Evolutionary conservation across 2,329 filamentous ascomycete species (phyloP).

Genomic region (Fusarium sp.): DNA sequence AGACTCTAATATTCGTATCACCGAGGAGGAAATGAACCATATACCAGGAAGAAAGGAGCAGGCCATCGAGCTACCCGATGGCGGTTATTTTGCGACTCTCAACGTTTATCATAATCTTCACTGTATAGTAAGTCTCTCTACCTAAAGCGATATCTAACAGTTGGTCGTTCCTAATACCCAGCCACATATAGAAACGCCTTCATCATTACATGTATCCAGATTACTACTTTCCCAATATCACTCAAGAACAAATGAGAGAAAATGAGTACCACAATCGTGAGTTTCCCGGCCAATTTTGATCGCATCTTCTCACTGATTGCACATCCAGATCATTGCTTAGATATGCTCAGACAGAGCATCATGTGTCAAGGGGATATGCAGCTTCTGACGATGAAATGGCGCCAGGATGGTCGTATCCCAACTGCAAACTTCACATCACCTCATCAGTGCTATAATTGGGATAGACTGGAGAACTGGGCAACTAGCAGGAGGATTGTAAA

Average conservation of each 20-base stretch:
- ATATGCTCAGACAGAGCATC: not conserved
- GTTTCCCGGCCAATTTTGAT: rapidly evolving
- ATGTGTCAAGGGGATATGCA: not conserved
- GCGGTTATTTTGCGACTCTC: not conserved
- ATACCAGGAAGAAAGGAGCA: not conserved
- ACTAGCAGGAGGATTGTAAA: not conserved
- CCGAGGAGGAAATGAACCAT: not conserved
- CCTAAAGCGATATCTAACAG: rapidly evolving
- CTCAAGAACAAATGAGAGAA: not conserved
- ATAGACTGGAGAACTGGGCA: not conserved
- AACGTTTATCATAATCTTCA: not conserved
- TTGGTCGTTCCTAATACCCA: not conserved
- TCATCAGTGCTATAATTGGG: not conserved
- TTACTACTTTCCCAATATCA: not conserved
- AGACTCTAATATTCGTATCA: not conserved
- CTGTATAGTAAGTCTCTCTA: not conserved
- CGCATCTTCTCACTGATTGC: rapidly evolving
- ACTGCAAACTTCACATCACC: not conserved
- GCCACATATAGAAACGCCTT: not conserved
- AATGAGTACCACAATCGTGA: not conserved
- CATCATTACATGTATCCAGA: not conserved
- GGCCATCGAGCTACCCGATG: not conserved
- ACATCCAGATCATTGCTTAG: not conserved
- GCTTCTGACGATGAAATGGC: not conserved
- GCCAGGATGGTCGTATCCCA: not conserved